Conservation (phyloP, 352 stramenopile species). For the Phytophthora colocasiae region DNA sequence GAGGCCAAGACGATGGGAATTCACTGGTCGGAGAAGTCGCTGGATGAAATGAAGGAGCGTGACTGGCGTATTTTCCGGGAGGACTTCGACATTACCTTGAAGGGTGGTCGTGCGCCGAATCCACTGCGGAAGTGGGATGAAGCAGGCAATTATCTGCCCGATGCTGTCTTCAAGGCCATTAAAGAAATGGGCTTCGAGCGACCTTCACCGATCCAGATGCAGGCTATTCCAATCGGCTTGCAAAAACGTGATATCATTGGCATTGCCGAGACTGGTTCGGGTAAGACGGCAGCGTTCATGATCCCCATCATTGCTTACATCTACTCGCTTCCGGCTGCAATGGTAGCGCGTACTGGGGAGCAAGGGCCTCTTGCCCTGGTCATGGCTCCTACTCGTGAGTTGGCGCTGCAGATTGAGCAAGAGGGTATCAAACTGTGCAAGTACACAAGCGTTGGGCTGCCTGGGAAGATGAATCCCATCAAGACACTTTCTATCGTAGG, state of each 20-base stretch:
- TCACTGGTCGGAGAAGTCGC: conserved; percentile 95
- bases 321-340: conserved; percentile 87
- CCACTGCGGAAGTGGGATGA: conserved; percentile 95
- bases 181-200: conserved; percentile 94
- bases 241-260: conserved; percentile 98
- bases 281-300: conserved; percentile 99
- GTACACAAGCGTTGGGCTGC: conserved; percentile 77
- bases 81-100: conserved; percentile 99
- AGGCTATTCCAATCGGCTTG: conserved; percentile 97
- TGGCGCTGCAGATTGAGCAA: conserved; percentile 98
- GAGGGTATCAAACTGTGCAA: conserved; percentile 94
- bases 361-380: conserved; percentile 97
- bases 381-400: conserved; percentile 98
- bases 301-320: conserved; percentile 98
- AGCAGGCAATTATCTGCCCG: conserved; percentile 59
- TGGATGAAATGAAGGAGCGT: conserved; percentile 95
- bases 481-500: conserved; percentile 92
- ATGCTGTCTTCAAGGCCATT: conserved; percentile 90
- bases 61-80: conserved; percentile 99
- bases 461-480: conserved; percentile 69
- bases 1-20: conserved; percentile 79
- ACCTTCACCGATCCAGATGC: conserved; percentile 98
- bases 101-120: conserved; percentile 87
- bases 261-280: conserved; percentile 98
- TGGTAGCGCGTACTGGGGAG: conserved; percentile 89